phyloP scores from a whole-genome alignment of 345 rosid species.

The Pistacia integerrima region DNA sequence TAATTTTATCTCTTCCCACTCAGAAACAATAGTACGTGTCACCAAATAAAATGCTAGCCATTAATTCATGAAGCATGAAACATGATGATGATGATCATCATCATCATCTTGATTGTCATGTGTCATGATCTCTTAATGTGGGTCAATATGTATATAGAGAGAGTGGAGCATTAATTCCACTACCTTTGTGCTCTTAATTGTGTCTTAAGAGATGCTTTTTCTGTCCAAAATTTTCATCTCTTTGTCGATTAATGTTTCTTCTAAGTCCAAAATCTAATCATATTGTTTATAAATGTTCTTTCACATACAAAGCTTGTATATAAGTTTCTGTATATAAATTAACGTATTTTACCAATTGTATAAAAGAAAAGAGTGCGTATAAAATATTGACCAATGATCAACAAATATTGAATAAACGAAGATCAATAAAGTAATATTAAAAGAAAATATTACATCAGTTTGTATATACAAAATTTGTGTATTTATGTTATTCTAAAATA shows the following conservation, averaged over 20 bases:
- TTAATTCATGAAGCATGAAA: background rate
- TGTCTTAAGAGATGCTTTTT: conserved; percentile 1
- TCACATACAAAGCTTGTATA: background rate
- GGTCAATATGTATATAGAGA: background rate
- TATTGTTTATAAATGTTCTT: background rate
- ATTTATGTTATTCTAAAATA: too few relatives aligned
- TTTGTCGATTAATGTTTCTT: background rate
- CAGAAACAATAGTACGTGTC: background rate
- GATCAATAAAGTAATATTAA: too few relatives aligned
- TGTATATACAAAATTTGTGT: too few relatives aligned
- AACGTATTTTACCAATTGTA: too few relatives aligned
- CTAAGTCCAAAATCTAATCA: conserved; percentile 6
- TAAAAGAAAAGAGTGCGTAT: too few relatives aligned
- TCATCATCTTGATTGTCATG: background rate
- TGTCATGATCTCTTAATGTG: conserved; percentile 8
- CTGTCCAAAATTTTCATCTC: background rate
- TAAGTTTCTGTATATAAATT: too few relatives aligned
- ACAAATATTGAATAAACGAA: too few relatives aligned
- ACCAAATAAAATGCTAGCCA: background rate
- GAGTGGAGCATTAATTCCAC: conserved; percentile 37
- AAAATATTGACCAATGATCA: too few relatives aligned
- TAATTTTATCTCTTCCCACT: background rate
- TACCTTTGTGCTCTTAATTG: conserved; percentile 16
- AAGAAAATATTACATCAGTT: too few relatives aligned
- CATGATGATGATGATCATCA: background rate